Conservation (phyloP, 2,329 filamentous ascomycete species). For the Exophiala lecanii-corni region DNA sequence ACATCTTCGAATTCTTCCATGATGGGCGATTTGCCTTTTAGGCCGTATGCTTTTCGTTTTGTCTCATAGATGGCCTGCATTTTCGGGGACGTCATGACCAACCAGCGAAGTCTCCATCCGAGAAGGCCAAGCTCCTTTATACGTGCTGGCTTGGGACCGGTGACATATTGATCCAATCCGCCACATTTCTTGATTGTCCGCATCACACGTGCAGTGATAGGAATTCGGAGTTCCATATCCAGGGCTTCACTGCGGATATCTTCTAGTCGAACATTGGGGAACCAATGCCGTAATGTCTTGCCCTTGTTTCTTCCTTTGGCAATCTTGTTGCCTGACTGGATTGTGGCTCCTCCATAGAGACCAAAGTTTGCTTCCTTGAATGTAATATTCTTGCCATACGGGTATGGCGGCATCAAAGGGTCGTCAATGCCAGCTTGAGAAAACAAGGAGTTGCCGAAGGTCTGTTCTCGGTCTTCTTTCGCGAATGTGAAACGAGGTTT, state of each 20-base stretch:
- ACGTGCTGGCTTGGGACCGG: constrained; percentile 71
- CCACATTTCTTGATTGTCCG: constrained; percentile 72
- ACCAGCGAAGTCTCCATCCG: constrained; percentile 87
- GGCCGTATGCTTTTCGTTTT: constrained; percentile 61
- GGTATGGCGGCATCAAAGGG: constrained; percentile 41
- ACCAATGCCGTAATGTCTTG: constrained; percentile 47
- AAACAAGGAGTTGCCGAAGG: constrained; percentile 14
- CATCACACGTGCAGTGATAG: constrained; percentile 42
- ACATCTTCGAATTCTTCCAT: constrained; percentile 35
- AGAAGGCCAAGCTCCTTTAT: constrained; percentile 82
- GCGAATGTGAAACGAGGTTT: constrained; percentile 21
- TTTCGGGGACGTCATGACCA: constrained; percentile 72
- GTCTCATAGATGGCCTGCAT: constrained; percentile 62
- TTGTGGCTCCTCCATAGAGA: constrained; percentile 43
- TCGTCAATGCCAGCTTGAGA: constrained; percentile 13
- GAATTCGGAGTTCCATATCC: constrained; percentile 39
- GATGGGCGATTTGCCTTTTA: constrained; percentile 48
- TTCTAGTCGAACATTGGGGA: constrained; percentile 46
- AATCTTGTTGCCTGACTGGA: constrained; percentile 49
- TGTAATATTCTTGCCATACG: constrained; percentile 39
- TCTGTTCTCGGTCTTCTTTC: constrained; percentile 21
- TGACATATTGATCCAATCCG: constrained; percentile 84
- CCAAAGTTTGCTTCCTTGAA: constrained; percentile 46
- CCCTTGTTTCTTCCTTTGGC: constrained; percentile 46
- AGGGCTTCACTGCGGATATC: constrained; percentile 44